Percentiles rank a stretch among this genome's conserved stretches.
Evolutionary conservation across 179 eudicot genomes (phyloP).

Genomic region (Vitellaria paradoxa): DNA sequence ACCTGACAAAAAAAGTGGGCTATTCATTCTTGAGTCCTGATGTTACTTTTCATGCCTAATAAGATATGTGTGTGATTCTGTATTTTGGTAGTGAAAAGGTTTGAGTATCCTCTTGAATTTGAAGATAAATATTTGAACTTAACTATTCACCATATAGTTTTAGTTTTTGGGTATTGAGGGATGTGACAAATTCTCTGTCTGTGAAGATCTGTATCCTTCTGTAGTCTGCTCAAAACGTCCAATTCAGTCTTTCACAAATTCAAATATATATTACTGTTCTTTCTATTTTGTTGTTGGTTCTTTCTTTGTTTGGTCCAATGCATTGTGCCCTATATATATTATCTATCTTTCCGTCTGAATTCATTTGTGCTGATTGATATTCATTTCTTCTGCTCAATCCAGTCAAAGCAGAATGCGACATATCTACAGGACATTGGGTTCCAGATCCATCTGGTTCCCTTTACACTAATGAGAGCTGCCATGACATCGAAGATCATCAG

Average conservation of each 20-base stretch:
- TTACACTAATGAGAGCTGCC: conserved; percentile 71
- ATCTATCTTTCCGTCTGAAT: background rate
- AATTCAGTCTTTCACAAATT: background rate
- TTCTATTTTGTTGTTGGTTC: background rate
- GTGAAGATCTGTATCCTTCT: background rate
- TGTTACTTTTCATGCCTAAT: background rate
- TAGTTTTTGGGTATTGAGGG: background rate
- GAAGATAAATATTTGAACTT: background rate
- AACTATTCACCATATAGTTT: background rate
- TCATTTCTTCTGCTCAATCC: background rate
- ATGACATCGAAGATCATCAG: conserved; percentile 65
- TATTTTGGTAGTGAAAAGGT: background rate
- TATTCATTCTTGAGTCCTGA: background rate
- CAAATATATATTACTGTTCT: background rate
- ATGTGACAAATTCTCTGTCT: background rate
- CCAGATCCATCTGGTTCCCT: conserved; percentile 63
- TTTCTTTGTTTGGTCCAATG: background rate
- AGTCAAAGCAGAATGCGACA: conserved; percentile 52
- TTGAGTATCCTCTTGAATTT: background rate
- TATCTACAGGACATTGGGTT: conserved; percentile 77
- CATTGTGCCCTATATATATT: background rate
- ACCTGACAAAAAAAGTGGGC: too few species aligned
- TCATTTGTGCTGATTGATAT: background rate
- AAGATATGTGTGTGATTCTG: background rate
- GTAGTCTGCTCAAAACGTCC: background rate